A percentile compares a stretch with the other conserved stretches of the same genome.
Conservation (phyloP, 306 rosid species). For the Delonix regia region DNA sequence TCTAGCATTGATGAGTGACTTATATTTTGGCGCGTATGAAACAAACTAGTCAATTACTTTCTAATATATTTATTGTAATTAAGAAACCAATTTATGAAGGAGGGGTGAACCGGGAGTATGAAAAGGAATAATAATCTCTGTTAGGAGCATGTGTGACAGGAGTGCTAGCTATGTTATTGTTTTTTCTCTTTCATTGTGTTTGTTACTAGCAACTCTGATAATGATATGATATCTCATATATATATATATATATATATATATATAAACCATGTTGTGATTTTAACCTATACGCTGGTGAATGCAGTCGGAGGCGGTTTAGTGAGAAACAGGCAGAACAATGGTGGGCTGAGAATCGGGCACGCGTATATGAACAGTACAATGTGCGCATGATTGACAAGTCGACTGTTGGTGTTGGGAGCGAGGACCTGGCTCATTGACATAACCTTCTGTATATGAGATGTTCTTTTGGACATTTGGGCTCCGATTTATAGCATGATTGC, state of each 20-base stretch:
- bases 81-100: background rate
- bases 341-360: constrained; percentile 95
- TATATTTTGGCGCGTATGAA: background rate
- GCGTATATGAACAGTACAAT: constrained; percentile 86
- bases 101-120: background rate
- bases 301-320: constrained; percentile 95
- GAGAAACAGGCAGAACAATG: constrained; percentile 97
- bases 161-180: background rate
- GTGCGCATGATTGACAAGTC: constrained; percentile 87
- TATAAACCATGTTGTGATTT: background rate
- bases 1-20: constrained; percentile 14
- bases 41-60: background rate
- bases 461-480: constrained; percentile 56
- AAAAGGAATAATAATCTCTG: background rate
- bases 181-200: background rate
- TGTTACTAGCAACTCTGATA: constrained; percentile 3
- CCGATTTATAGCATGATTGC: constrained; percentile 52
- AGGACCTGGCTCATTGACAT: constrained; percentile 76
- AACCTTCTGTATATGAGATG: constrained; percentile 68
- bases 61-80: background rate
- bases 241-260: no score
- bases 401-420: constrained; percentile 82
- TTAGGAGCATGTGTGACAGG: background rate
- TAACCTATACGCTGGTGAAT: constrained; percentile 38
- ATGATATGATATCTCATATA: background rate